Evolutionary conservation across 1,284 basidiomycete genomes (phyloP), one percentile per base, ranked within the genome.

Genomic region (Acaromyces ingoldii): DNA sequence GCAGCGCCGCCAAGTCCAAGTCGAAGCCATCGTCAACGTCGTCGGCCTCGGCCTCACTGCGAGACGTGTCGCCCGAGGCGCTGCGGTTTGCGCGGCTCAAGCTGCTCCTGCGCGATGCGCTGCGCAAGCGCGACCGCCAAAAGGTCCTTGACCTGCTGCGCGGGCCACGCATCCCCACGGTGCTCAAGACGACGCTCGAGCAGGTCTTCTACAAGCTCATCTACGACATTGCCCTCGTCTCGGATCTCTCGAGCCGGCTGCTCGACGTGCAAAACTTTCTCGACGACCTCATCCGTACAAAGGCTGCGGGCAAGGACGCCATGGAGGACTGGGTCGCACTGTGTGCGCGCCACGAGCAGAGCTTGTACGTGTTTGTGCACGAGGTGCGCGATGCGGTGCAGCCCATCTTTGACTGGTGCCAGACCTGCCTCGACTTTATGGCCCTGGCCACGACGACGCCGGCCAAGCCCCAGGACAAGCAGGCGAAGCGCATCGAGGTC

Each of bases 391-490:
- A 41, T 2, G 52, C 52, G 15, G 33, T 41, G 1, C 24, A 53
- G 29, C 55, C 55, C 7, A 25, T 57, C 24, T 49, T 54, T 22
- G 44, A 57, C 21, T 57, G 55, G 55, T 42, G 41, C 38, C 55
- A 57, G 36, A 22, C 37, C 28, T 49, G 44, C 13, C 7, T 40
- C 17, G 55, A 57, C 31, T 57, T 37, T 30, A 54, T 57, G 51
- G 55, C 55, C 0, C 30, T 57, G 6, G 29, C 41, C 0, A 57
- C 55, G 4, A 44, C 52, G 13, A 50, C 52, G 13, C 55, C 55
- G 4, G 25, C 31, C 37, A 43, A 53, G 13, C 55, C 55, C 1
- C 19, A 39, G 2, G 37, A 57, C 39, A 25, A 40, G 9, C 26
- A 19, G 11, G 37, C 43, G 4, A 7, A 7, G 30, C 21, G 43